A percentile compares a stretch with the other conserved stretches of the same genome.
These are phyloP conservation scores for Mortierella sp. DNA, from an alignment of 371 early-diverging fungal species.

Conservation along the genomic window DNA sequence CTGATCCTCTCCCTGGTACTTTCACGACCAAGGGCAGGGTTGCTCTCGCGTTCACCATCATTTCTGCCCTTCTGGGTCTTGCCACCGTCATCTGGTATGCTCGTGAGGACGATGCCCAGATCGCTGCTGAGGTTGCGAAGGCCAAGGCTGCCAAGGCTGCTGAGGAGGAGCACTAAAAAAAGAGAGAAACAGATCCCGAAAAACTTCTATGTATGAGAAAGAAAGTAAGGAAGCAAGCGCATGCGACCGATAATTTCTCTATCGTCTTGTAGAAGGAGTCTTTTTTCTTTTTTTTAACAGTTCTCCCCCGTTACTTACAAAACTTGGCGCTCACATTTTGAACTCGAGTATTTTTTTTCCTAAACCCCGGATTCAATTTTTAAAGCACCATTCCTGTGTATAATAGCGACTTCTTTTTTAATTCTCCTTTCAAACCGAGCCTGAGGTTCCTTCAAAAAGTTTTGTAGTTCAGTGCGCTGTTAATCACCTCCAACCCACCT, in stretches of 20 bases:
- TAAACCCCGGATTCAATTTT: not conserved
- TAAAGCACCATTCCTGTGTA: constrained; percentile 31
- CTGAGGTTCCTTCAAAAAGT: not conserved
- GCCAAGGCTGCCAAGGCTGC: constrained; percentile 19
- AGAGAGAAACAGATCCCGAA: not conserved
- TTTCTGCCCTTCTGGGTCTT: constrained; percentile 79
- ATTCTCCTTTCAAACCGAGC: constrained; percentile 5
- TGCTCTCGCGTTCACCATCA: constrained; percentile 73
- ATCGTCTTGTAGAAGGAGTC: not conserved
- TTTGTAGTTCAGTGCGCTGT: constrained; percentile 5
- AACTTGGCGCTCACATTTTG: constrained; percentile 3
- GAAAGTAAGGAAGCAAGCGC: constrained; percentile 44
- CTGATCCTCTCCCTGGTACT: constrained; percentile 61
- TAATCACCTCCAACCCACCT: not conserved
- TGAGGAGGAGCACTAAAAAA: constrained; percentile 43
- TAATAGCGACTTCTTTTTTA: constrained; percentile 25
- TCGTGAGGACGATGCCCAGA: constrained; percentile 39
- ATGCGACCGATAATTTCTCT: constrained; percentile 28
- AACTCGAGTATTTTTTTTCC: not conserved
- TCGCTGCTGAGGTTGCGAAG: constrained; percentile 42
- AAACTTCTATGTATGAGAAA: not conserved
- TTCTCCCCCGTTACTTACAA: not conserved
- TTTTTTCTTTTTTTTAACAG: not conserved
- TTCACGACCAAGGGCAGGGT: constrained; percentile 76
- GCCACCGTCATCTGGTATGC: constrained; percentile 79